These are phyloP conservation scores for Odontarrhena argentea DNA, from an alignment of 345 rosid genomes.

Conservation along the genomic window DNA sequence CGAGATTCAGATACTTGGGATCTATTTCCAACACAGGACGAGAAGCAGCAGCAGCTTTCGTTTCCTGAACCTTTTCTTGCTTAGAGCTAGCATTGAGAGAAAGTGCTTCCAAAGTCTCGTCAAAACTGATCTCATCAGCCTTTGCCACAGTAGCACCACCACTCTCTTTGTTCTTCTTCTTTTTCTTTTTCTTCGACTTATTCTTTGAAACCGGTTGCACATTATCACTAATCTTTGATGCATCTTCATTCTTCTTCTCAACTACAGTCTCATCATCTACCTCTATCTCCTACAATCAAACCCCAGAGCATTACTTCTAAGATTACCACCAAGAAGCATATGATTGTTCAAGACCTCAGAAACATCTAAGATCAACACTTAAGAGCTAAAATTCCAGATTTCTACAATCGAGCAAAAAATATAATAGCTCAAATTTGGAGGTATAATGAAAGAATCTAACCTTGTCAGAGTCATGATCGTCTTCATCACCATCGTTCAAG, in stretches of 20 bases:
- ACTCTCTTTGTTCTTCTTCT: conserved; percentile 66
- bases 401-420: conserved; percentile 9
- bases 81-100: conserved; percentile 43
- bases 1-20: conserved; percentile 71
- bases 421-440: background rate
- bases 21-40: conserved; percentile 58
- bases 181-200: conserved; percentile 84
- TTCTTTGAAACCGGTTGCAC: conserved; percentile 36
- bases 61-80: conserved; percentile 42
- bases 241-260: conserved; percentile 38
- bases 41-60: conserved; percentile 36
- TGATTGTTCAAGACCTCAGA: background rate
- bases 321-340: too few species aligned
- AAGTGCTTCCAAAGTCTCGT: conserved; percentile 52
- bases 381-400: background rate
- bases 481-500: conserved; percentile 60
- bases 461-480: conserved; percentile 38
- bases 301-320: background rate
- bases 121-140: conserved; percentile 46
- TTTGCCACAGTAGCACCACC: conserved; percentile 31
- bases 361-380: background rate
- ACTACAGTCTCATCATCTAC: conserved; percentile 38
- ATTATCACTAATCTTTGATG: background rate
- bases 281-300: conserved; percentile 50
- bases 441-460: conserved; percentile 28